Base-by-base conservation (phyloP, 2,329 filamentous ascomycete species). In the Sphaceloma murrayae region DNA sequence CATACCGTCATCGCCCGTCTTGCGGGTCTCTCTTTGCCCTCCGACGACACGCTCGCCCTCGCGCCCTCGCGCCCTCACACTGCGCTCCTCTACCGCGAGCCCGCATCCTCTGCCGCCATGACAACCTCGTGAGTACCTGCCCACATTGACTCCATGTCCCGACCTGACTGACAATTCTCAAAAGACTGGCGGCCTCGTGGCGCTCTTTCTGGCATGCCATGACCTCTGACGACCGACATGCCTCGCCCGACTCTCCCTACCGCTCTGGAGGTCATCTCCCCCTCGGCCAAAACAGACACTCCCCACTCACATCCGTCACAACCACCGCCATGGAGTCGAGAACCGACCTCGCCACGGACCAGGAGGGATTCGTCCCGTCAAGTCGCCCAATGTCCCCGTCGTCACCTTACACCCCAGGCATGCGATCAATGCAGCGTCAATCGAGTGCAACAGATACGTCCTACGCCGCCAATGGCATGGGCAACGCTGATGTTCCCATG, bases 151-250 rank as follows among this genome's bases (percentile, higher is more conserved):
- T 5, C 6, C 14, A 21, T 22, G 22, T 13, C 11, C 14, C 4
- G 14, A 13, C 19, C 26, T 7, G 14, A 13, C 34, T 39, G 22
- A 39, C 22, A 6, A 9, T 2, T 3, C 17, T 27, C 13, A 13
- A 26, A n/a, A 39, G 34, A 14, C 34, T 39, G 5, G 74, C 77
- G 56, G 74, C 74, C 56, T 78, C 82, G 65, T 83, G 91, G 66
- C 83, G 83, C 66, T 84, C 83, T 50, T 89, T 98, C 69, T 98
- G 91, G 91, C 91, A 96, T 55, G 91, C 62, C 48, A 65, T 83
- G 74, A 82, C 77, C 61, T 81, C 77, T 52, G 74, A 80, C 58
- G 74, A 79, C 69, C 94, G 91, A 50, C 78, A 98, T 69, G 94
- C 91, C 52, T 82, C 80, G 50, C 85, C 82, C 71, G 85, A 98